Evolutionary conservation across 768 basidiomycete species (phyloP).

Genomic region (Boletus insuetus): DNA sequence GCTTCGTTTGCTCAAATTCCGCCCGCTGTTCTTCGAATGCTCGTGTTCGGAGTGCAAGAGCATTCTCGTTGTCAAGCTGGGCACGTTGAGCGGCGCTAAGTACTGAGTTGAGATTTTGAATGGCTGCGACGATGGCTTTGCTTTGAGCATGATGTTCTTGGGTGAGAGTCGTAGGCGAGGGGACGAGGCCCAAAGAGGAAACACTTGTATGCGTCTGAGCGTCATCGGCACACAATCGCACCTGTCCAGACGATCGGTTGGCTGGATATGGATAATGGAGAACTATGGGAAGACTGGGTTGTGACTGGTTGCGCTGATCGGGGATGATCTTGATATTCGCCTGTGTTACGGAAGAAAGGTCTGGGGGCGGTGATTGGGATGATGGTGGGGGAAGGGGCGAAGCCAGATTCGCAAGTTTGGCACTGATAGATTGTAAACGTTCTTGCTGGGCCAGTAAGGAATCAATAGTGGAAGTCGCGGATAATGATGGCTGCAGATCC

Average conservation of each 20-base stretch:
- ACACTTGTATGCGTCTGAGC: background rate
- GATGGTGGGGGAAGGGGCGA: background rate
- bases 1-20: constrained; percentile 22
- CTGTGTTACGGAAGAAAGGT: background rate
- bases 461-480: background rate
- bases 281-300: background rate
- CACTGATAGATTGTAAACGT: constrained; percentile 15
- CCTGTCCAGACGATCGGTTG: background rate
- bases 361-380: constrained; percentile 12
- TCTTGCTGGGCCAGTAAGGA: constrained; percentile 8
- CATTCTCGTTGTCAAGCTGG: constrained; percentile 17
- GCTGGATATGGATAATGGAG: constrained; percentile 12
- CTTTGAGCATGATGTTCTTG: constrained; percentile 11
- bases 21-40: constrained; percentile 18
- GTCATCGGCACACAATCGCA: background rate
- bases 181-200: background rate
- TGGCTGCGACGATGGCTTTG: constrained; percentile 8
- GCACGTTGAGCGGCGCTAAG: constrained; percentile 6
- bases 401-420: constrained; percentile 10
- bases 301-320: background rate
- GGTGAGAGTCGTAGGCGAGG: background rate
- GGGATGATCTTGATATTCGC: background rate
- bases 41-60: constrained; percentile 9
- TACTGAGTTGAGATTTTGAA: constrained; percentile 9
- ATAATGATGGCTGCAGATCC: background rate